A percentile compares a stretch with the other conserved stretches of the same genome.
phyloP scores from a whole-genome alignment of 2,329 filamentous ascomycete species.

The Pseudohalonectria lignicola region DNA sequence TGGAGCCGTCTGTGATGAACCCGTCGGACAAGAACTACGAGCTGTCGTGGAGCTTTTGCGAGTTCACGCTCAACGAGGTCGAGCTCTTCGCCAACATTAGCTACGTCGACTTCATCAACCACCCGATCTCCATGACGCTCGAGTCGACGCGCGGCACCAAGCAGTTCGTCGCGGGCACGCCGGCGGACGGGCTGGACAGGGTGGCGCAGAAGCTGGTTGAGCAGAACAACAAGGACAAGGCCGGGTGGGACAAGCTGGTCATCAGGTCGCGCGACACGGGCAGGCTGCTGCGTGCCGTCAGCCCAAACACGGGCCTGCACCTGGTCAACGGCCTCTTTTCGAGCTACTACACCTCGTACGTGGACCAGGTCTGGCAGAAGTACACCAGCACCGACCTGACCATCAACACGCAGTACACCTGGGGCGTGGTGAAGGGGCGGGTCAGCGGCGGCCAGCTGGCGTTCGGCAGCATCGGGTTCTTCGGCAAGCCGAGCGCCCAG shows the following conservation, averaged over 20 bases:
- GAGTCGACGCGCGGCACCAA: constrained; percentile 30
- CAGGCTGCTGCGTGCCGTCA: constrained; percentile 36
- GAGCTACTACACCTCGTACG: constrained; percentile 38
- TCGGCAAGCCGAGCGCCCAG: constrained; percentile 31
- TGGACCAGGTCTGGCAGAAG: constrained; percentile 39
- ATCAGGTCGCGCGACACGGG: constrained; percentile 22
- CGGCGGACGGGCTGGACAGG: constrained; percentile 29
- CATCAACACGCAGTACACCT: constrained; percentile 42
- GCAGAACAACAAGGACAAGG: constrained; percentile 33
- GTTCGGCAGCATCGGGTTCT: constrained; percentile 27
- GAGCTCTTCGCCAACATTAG: constrained; percentile 60
- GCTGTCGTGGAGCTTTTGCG: constrained; percentile 55
- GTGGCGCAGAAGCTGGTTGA: constrained; percentile 31
- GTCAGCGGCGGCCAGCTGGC: constrained; percentile 25
- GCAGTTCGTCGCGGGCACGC: constrained; percentile 37
- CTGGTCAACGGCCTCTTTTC: constrained; percentile 26
- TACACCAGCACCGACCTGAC: constrained; percentile 32
- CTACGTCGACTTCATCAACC: constrained; percentile 64
- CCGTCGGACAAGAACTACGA: constrained; percentile 49
- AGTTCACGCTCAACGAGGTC: constrained; percentile 53
- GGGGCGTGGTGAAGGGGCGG: constrained; percentile 34
- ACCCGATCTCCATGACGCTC: constrained; percentile 50
- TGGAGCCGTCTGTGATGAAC: constrained; percentile 66
- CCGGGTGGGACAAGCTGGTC: constrained; percentile 41
- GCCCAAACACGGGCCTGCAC: constrained; percentile 38